A percentile compares a stretch with the other conserved stretches of the same genome.
Conservation (phyloP, 768 basidiomycete species). For the Lentinus tigrinus region DNA sequence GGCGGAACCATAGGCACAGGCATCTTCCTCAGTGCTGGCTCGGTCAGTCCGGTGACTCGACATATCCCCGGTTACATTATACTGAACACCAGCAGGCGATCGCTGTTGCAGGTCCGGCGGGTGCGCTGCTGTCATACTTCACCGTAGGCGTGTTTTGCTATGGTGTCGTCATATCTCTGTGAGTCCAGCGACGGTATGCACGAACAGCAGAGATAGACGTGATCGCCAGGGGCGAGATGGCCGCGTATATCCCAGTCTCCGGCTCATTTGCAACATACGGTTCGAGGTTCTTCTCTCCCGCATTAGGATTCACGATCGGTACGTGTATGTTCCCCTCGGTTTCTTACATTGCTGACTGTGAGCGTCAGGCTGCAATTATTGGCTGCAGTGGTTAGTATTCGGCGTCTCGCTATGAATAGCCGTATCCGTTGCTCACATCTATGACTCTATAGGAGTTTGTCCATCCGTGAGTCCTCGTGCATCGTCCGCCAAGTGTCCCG, state of each 20-base stretch:
- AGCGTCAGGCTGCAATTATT: constrained; percentile 52
- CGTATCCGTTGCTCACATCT: constrained; percentile 10
- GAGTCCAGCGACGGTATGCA: not conserved
- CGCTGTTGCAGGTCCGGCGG: constrained; percentile 57
- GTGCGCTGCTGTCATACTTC: constrained; percentile 59
- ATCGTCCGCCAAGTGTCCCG: constrained; percentile 15
- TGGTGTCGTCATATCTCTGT: constrained; percentile 60
- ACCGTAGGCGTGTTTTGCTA: constrained; percentile 61
- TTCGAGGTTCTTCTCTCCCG: constrained; percentile 56
- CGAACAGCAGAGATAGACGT: too few species aligned
- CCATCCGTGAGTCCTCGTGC: constrained; percentile 34
- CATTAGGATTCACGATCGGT: constrained; percentile 60
- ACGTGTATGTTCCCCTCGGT: not conserved
- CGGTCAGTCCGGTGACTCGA: constrained; percentile 35
- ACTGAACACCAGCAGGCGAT: constrained; percentile 39
- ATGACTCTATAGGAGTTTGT: constrained; percentile 31
- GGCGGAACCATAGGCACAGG: constrained; percentile 61
- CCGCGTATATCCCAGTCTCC: constrained; percentile 59
- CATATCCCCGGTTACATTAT: not conserved
- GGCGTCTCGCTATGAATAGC: not conserved
- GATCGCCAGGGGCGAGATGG: constrained; percentile 56
- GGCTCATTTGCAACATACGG: constrained; percentile 62
- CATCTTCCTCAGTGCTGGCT: constrained; percentile 60
- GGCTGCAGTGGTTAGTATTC: constrained; percentile 44
- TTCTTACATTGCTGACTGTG: not conserved